A percentile compares a stretch with the other conserved stretches of the same genome.
phyloP scores from a whole-genome alignment of 768 basidiomycete species.

The Psilocybe cyanescens region DNA sequence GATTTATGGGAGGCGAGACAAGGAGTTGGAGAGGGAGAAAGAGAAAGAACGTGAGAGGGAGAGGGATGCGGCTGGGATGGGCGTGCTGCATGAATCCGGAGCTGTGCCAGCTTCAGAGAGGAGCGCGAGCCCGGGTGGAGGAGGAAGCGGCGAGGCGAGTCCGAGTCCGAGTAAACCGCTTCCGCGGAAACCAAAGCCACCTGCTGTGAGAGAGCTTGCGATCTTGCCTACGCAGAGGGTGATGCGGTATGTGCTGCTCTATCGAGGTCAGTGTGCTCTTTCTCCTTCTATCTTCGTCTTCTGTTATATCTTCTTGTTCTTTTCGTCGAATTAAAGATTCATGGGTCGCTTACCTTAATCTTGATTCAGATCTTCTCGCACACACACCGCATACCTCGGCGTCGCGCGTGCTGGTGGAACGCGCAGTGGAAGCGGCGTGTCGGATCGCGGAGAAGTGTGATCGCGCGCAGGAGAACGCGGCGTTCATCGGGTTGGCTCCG shows the following conservation, averaged over 20 bases:
- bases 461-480: conserved; percentile 29
- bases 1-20: conserved; percentile 9
- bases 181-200: conserved; percentile 12
- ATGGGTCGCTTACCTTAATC: neutral
- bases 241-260: conserved; percentile 65
- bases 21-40: conserved; percentile 1
- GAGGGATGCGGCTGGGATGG: neutral
- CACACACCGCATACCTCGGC: conserved; percentile 54
- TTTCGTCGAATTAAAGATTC: neutral
- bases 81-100: neutral
- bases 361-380: conserved; percentile 52
- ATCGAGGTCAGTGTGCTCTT: conserved; percentile 46
- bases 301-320: neutral
- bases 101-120: neutral
- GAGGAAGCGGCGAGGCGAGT: neutral
- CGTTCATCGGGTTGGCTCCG: conserved; percentile 21
- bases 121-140: neutral
- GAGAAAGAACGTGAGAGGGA: neutral
- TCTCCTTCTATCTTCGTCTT: neutral
- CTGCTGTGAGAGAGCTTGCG: conserved; percentile 56
- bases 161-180: neutral
- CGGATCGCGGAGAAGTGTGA: conserved; percentile 30
- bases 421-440: conserved; percentile 31
- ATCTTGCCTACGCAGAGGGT: conserved; percentile 70
- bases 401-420: conserved; percentile 28